Evolutionary conservation across 2,329 filamentous ascomycete species (phyloP).

Genomic region (Arthrobotrys iridis): DNA sequence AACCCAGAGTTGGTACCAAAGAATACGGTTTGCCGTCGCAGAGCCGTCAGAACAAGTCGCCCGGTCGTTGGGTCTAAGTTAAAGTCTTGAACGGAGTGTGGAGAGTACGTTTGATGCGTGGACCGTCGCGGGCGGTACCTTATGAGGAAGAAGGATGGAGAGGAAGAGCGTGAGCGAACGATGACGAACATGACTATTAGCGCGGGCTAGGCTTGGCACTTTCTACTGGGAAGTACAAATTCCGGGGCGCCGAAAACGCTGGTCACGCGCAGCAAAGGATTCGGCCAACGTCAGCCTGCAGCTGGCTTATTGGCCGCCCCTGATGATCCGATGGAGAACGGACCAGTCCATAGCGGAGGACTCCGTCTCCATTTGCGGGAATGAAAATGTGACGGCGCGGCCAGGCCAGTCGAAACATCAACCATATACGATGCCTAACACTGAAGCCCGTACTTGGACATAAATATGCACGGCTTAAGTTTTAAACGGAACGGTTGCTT

Average conservation of each 20-base stretch:
- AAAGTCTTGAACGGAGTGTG: neutral
- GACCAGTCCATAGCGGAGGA: neutral
- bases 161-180: slow-evolving; percentile 36
- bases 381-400: neutral
- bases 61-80: neutral
- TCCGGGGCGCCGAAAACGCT: slow-evolving; percentile 40
- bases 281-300: slow-evolving; percentile 36
- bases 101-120: neutral
- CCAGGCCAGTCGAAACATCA: slow-evolving; percentile 2
- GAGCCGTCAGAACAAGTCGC: neutral
- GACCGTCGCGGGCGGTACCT: neutral
- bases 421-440: neutral
- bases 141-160: slow-evolving; percentile 21
- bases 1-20: neutral
- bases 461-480: no score
- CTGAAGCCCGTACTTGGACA: no score
- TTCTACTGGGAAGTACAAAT: slow-evolving; percentile 28
- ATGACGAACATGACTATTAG: slow-evolving; percentile 42
- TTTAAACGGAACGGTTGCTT: neutral
- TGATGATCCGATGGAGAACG: slow-evolving; percentile 32
- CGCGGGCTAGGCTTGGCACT: slow-evolving; percentile 16
- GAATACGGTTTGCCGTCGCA: neutral
- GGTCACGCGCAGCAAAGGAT: slow-evolving; percentile 29
- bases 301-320: slow-evolving; percentile 37
- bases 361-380: neutral